phyloP scores from a whole-genome alignment of 192 early-diverging fungal species.

The Gryganskiella cystojenkinii region DNA sequence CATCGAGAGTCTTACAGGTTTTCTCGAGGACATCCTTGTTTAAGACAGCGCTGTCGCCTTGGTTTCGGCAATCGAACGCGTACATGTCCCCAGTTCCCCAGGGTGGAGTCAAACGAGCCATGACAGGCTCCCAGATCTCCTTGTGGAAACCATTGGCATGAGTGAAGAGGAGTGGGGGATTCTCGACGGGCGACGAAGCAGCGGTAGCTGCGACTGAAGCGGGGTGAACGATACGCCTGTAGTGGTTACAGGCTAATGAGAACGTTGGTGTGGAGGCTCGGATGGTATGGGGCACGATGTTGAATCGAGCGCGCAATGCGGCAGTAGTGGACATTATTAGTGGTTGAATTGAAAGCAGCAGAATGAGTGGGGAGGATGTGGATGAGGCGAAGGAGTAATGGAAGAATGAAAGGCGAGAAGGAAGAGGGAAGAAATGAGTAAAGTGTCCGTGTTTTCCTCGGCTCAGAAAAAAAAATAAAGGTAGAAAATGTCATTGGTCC shows the following conservation, averaged over 20 bases:
- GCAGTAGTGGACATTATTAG: not conserved
- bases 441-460: not conserved
- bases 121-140: constrained; percentile 66
- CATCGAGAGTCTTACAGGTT: constrained; percentile 37
- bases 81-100: constrained; percentile 53
- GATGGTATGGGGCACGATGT: constrained; percentile 12
- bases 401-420: too few species aligned
- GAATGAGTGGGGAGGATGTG: too few species aligned
- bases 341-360: not conserved
- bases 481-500: not conserved
- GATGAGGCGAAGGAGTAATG: too few species aligned
- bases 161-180: constrained; percentile 54
- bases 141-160: constrained; percentile 73
- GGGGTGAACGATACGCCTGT: constrained; percentile 4
- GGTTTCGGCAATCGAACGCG: constrained; percentile 67
- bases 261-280: constrained; percentile 23
- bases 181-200: not conserved
- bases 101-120: constrained; percentile 32
- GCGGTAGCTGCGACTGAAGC: not conserved
- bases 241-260: constrained; percentile 39
- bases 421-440: too few species aligned
- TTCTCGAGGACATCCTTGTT: constrained; percentile 56
- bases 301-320: constrained; percentile 30
- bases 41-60: constrained; percentile 66
- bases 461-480: not conserved